phyloP scores from a whole-genome alignment of 192 early-diverging fungal genomes.

The Coemansia sp. region DNA sequence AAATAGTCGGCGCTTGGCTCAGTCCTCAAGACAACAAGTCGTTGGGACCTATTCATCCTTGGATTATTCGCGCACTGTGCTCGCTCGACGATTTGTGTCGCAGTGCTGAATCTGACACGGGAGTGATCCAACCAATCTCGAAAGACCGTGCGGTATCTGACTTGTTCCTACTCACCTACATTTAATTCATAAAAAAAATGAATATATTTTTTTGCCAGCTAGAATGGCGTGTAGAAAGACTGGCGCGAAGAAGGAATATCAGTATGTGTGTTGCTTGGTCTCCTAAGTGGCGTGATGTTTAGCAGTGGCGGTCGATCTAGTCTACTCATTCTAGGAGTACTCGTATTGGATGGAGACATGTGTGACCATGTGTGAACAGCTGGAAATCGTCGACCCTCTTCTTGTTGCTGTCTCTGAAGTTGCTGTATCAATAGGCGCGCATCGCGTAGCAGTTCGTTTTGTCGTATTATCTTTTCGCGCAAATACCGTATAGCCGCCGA shows the following conservation, averaged over 20 bases:
- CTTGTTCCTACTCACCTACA: constrained; percentile 38
- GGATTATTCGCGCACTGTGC: constrained; percentile 32
- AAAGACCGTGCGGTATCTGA: constrained; percentile 29
- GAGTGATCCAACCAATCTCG: constrained; percentile 1
- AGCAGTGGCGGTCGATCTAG: no score
- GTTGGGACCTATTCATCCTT: constrained; percentile 41
- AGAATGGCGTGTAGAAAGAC: constrained; percentile 23
- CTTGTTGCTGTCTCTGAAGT: neutral
- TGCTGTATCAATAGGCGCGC: constrained; percentile 29
- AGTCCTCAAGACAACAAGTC: neutral
- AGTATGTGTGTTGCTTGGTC: neutral
- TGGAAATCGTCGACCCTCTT: neutral
- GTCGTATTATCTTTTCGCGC: constrained; percentile 25
- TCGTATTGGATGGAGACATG: neutral
- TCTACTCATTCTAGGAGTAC: no score
- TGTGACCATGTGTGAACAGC: neutral
- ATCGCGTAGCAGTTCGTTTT: constrained; percentile 34
- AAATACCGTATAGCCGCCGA: constrained; percentile 21
- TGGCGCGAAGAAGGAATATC: constrained; percentile 11
- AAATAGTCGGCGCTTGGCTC: constrained; percentile 25
- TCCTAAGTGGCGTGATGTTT: neutral
- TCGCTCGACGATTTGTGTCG: constrained; percentile 12
- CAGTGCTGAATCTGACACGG: neutral
- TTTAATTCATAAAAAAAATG: neutral
- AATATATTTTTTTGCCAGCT: neutral